Conservation (phyloP, 139 green algal genomes). For the Volvox africanus region DNA sequence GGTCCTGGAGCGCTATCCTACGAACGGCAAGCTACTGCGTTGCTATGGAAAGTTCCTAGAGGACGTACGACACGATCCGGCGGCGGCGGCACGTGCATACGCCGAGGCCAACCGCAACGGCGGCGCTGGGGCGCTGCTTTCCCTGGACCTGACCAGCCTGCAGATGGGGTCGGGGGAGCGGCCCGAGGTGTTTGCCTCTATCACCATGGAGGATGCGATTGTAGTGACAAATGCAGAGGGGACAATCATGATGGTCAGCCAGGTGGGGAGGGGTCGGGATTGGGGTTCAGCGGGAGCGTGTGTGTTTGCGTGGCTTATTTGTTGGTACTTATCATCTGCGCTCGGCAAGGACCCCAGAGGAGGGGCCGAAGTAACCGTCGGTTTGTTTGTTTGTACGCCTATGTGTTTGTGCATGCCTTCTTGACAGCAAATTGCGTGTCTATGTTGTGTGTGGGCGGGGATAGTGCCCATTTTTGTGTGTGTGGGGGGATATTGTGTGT, state of each 20-base stretch:
- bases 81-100: constrained; percentile 19
- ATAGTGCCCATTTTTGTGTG: too few species aligned
- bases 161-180: not conserved
- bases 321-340: too few species aligned
- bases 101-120: constrained; percentile 34
- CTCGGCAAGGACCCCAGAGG: too few species aligned
- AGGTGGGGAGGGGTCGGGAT: not conserved
- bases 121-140: not conserved
- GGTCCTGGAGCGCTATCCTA: constrained; percentile 54
- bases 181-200: not conserved
- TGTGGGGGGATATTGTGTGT: too few species aligned
- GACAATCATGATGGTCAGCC: constrained; percentile 48
- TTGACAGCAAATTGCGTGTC: too few species aligned
- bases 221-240: constrained; percentile 48
- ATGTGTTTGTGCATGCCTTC: too few species aligned
- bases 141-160: constrained; percentile 10
- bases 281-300: too few species aligned
- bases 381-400: too few species aligned
- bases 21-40: constrained; percentile 47
- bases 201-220: constrained; percentile 39
- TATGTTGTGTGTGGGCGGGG: too few species aligned
- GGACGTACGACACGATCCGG: constrained; percentile 51
- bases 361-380: too few species aligned
- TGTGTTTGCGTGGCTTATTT: too few species aligned
- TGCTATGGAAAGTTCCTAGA: constrained; percentile 62